Evolutionary conservation across 345 rosid genomes (phyloP), one percentile per base, ranked within the genome.

Genomic region (Acer saccharum): DNA sequence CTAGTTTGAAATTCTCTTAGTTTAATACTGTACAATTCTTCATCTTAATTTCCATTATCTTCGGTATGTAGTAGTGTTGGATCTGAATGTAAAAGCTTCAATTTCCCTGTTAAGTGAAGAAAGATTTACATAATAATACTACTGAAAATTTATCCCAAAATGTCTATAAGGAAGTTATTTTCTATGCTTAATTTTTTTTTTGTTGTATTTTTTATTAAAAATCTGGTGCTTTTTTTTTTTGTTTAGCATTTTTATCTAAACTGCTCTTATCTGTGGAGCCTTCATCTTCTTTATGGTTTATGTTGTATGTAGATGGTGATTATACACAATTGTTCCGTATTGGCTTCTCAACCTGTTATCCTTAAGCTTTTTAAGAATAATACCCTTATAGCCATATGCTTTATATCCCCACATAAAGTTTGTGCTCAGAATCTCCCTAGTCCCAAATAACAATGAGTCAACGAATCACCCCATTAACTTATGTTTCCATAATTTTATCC

Each of bases 51-150:
- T 60, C 23, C 21, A 20, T 60, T 60, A 20, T 60, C 64, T 6
- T 46, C 50, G 20, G 27, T 60, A 18, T 20, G 64, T 9, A 18
- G 25, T 60, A 16, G 58, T 54, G 17, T 54, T 54, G 58, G 58
- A 54, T 54, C 58, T 54, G 58, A 54, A 60, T 35, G 64, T 60
- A 20, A 20, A 60, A 60, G 64, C 64, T 60, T 60, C 64, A 60
- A 60, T 18, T 21, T 60, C 27, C 64, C 13, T 7, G 13, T n/a
- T 21, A 18, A 54, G 58, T 6, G 11, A 60, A 60, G 64, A 60
- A 60, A 60, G 27, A 60, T 21, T 60, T 18, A 21, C 64, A 60
- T 60, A n/a, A 60, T 60, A 21, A 21, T n/a, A 60, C 9, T 60
- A 21, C 13, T 60, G 23, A 60, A 60, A n/a, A 7, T 60, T n/a